A percentile compares a stretch with the other conserved stretches of the same genome.
Conservation (phyloP, 139 green algal species). For the Asterochloris erici region DNA sequence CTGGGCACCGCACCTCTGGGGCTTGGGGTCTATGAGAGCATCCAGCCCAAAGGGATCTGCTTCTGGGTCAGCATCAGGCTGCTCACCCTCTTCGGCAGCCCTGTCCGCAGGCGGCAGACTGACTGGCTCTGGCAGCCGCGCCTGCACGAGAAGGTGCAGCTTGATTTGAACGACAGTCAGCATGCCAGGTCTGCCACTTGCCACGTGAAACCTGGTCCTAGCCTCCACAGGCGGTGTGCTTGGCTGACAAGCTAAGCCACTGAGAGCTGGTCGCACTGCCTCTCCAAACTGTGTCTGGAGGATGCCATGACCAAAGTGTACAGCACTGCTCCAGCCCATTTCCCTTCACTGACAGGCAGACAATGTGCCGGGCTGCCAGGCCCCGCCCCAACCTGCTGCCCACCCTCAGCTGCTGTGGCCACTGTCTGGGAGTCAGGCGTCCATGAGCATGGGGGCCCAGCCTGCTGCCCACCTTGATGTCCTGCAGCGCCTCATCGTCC, state of each 20-base stretch:
- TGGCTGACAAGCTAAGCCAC: too few relatives aligned
- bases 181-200: too few relatives aligned
- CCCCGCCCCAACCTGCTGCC: not conserved
- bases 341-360: too few relatives aligned
- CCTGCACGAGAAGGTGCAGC: not conserved
- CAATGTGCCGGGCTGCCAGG: too few relatives aligned
- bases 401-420: not conserved
- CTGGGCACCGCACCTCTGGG: not conserved
- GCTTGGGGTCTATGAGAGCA: constrained; percentile 19
- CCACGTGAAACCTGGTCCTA: too few relatives aligned
- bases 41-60: constrained; percentile 60
- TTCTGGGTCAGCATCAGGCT: constrained; percentile 10
- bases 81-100: not conserved
- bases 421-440: not conserved
- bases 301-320: not conserved
- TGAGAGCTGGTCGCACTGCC: too few relatives aligned
- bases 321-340: not conserved
- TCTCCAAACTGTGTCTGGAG: not conserved
- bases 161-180: too few relatives aligned
- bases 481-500: constrained; percentile 27
- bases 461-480: constrained; percentile 13
- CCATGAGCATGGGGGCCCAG: not conserved
- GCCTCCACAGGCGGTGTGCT: too few relatives aligned
- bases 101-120: not conserved
- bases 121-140: constrained; percentile 6